Base-by-base conservation (phyloP, 371 early-diverging fungal species). In the Capillidium rhysosporum region DNA sequence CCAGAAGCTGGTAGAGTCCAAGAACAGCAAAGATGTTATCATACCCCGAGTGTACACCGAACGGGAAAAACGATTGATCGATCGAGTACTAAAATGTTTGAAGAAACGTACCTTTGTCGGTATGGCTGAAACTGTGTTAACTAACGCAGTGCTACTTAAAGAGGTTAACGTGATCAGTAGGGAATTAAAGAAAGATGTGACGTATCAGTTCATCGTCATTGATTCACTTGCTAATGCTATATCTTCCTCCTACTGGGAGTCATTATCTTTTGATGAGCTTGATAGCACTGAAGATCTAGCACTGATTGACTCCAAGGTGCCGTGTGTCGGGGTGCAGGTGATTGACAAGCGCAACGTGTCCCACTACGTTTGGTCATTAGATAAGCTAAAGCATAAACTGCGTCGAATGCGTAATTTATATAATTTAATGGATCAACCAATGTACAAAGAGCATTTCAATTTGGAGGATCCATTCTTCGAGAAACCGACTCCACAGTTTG, bases 101-200 rank as follows among this genome's bases (percentile, higher is more conserved):
- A 73, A 74, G 56, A 61, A 69, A 24, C 62, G 77, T 48, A 70
- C 80, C 34, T 70, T 68, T 28, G 80, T 88, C 14, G 63, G 67
- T n/a, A 77, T 88, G 63, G 84, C 85, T 2, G 80, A 85, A 57
- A 67, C 67, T 10, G 72, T 88, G 20, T 60, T 83, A 39, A 76
- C 73, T 9, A 71, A 80, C 44, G 84, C 82, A 0, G 73, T 80
- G 1, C 58, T 80, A 54, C 58, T 92, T 40, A 90, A 89, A 62
- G 86, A 89, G 55, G 90, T 89, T 52, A 92, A 90, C 56, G 74
- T 88, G 14, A 86, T 87, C 21, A 76, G 84, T 52, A 71, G 75
- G 43, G 86, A 92, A 57, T 67, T 89, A 10, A 71, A 69, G 3
- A 85, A 84, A 55, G 65, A 81, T 30, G 81, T 84, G 1, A 63